Evolutionary conservation across 495 filamentous ascomycete genomes (phyloP).

Genomic region (Staphylotrichum longicolle): DNA sequence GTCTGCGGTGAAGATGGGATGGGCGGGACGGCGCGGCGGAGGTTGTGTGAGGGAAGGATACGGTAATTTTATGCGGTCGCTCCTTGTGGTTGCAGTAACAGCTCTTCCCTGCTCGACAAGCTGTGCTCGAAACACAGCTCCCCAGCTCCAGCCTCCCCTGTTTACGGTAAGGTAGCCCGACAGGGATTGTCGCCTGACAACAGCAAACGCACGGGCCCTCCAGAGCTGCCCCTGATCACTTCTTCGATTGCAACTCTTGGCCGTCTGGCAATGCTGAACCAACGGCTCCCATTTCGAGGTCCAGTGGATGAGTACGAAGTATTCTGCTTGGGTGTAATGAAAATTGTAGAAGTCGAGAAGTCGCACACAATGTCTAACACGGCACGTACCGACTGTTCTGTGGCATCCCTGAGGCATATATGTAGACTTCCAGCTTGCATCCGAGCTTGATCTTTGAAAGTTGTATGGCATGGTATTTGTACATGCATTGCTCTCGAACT

Average conservation of each 20-base stretch:
- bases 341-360: too few species aligned
- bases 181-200: conserved; percentile 11
- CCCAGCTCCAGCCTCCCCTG: conserved; percentile 20
- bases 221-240: background rate
- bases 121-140: background rate
- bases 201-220: conserved; percentile 5
- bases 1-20: conserved; percentile 1
- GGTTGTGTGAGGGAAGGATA: background rate
- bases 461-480: too few species aligned
- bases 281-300: too few species aligned
- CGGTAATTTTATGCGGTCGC: conserved; percentile 12
- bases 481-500: too few species aligned
- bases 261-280: too few species aligned
- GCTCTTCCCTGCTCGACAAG: conserved; percentile 1
- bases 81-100: conserved; percentile 5
- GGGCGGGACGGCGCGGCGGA: background rate
- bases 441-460: too few species aligned
- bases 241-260: background rate
- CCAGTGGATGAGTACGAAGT: too few species aligned
- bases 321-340: too few species aligned
- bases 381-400: too few species aligned
- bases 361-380: too few species aligned
- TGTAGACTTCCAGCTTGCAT: too few species aligned
- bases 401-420: too few species aligned
- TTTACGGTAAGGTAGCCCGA: background rate